Conservation (phyloP, 2,329 filamentous ascomycete species). For the Simplicillium aogashimaense region DNA sequence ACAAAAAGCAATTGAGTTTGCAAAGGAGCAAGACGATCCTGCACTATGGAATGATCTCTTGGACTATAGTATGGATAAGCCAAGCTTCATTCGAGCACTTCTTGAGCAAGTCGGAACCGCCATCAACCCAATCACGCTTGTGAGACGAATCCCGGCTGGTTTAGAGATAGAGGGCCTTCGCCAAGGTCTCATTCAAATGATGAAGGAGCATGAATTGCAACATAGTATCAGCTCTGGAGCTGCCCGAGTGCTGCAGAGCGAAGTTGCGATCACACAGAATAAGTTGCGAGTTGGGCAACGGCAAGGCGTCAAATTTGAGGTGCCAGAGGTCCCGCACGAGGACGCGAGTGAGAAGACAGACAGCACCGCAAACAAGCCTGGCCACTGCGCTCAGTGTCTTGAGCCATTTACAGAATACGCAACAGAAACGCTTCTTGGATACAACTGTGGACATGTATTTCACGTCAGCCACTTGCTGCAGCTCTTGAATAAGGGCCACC, state of each 20-base stretch:
- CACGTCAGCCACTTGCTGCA: conserved; percentile 64
- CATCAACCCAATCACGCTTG: conserved; percentile 84
- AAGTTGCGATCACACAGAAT: conserved; percentile 78
- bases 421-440: conserved; percentile 65
- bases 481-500: conserved; percentile 33
- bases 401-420: conserved; percentile 51
- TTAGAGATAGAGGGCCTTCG: conserved; percentile 85
- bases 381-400: conserved; percentile 50
- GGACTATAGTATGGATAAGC: conserved; percentile 96
- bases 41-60: conserved; percentile 94
- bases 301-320: conserved; percentile 80
- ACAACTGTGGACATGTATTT: conserved; percentile 74
- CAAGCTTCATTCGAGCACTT: conserved; percentile 82
- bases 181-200: conserved; percentile 80
- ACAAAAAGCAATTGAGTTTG: conserved; percentile 85
- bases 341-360: conserved; percentile 26
- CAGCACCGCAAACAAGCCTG: conserved; percentile 25
- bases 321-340: conserved; percentile 31
- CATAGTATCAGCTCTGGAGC: conserved; percentile 86
- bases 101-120: conserved; percentile 90
- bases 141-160: conserved; percentile 83
- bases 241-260: conserved; percentile 74
- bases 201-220: conserved; percentile 94
- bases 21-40: conserved; percentile 83
- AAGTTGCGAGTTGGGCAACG: conserved; percentile 70